Conservation (phyloP, 164 flowering plant genomes). For the Cinnamomum micranthum region DNA sequence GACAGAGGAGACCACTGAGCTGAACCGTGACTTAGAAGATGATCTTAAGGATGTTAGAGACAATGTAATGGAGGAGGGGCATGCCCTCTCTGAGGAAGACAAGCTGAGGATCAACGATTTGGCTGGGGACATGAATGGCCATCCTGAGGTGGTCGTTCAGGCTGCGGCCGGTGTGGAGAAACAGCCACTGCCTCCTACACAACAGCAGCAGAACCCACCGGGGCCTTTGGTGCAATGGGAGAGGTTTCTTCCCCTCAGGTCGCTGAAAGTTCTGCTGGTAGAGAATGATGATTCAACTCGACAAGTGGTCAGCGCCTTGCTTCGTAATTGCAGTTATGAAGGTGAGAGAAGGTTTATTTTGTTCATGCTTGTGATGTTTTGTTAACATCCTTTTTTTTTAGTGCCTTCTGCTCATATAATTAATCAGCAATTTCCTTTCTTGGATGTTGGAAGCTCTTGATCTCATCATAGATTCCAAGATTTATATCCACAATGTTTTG, state of each 20-base stretch:
- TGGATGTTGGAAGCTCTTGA: background rate
- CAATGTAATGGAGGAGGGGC: slow-evolving; percentile 44
- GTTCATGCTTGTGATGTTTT: background rate
- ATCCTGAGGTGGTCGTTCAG: slow-evolving; percentile 12
- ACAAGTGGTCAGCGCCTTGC: slow-evolving; percentile 59
- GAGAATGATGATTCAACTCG: slow-evolving; percentile 69
- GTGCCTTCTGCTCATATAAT: background rate
- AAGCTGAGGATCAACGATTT: slow-evolving; percentile 32
- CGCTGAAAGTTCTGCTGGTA: slow-evolving; percentile 55
- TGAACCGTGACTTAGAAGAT: slow-evolving; percentile 22
- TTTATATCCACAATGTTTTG: too few relatives aligned
- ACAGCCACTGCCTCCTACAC: background rate
- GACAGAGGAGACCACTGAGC: slow-evolving; percentile 29
- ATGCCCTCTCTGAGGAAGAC: slow-evolving; percentile 39
- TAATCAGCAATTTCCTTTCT: background rate
- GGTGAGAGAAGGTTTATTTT: slow-evolving; percentile 25
- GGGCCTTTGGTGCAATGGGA: slow-evolving; percentile 56
- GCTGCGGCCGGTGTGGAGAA: slow-evolving; percentile 18
- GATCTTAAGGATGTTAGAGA: slow-evolving; percentile 31
- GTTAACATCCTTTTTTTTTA: background rate
- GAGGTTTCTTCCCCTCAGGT: slow-evolving; percentile 51
- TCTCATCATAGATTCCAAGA: too few relatives aligned
- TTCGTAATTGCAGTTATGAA: slow-evolving; percentile 66
- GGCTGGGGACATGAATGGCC: slow-evolving; percentile 20
- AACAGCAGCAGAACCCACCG: slow-evolving; percentile 42